Percentiles rank a stretch among this genome's conserved stretches.
Conservation (phyloP, 352 stramenopile genomes). For the Phytophthora brassicae region DNA sequence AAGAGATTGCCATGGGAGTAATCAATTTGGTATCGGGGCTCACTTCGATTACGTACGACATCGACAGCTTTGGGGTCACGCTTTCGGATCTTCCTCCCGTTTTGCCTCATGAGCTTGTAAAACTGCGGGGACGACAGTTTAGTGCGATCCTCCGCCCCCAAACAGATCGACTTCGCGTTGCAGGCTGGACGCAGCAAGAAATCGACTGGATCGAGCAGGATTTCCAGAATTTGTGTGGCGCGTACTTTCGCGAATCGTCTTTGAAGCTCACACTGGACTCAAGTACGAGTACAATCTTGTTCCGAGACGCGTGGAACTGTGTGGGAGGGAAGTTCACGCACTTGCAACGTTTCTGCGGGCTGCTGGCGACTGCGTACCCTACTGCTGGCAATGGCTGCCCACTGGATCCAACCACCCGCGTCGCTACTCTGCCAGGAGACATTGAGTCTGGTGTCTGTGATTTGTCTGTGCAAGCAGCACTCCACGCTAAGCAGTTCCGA, state of each 20-base stretch:
- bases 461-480: slow-evolving; percentile 29
- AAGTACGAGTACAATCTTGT: slow-evolving; percentile 8
- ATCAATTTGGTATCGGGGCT: slow-evolving; percentile 31
- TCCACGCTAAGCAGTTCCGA: slow-evolving; percentile 31
- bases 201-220: slow-evolving; percentile 40
- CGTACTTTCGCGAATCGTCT: slow-evolving; percentile 19
- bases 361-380: slow-evolving; percentile 26
- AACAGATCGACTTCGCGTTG: slow-evolving; percentile 21
- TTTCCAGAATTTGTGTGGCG: slow-evolving; percentile 28
- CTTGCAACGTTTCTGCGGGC: slow-evolving; percentile 27
- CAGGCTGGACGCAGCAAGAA: slow-evolving; percentile 29
- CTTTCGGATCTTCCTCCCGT: slow-evolving; percentile 19
- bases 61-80: slow-evolving; percentile 6
- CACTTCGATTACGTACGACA: slow-evolving; percentile 17
- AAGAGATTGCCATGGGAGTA: slow-evolving; percentile 22
- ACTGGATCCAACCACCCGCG: neutral
- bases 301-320: slow-evolving; percentile 21
- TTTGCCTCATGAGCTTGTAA: slow-evolving; percentile 28
- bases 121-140: slow-evolving; percentile 31
- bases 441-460: slow-evolving; percentile 24
- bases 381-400: neutral
- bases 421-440: slow-evolving; percentile 9
- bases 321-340: slow-evolving; percentile 25
- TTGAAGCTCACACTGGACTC: slow-evolving; percentile 20
- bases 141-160: slow-evolving; percentile 14